Evolutionary conservation across 2,329 filamentous ascomycete species (phyloP), one percentile per base, ranked within the genome.

Genomic region (Epichloe typhina): DNA sequence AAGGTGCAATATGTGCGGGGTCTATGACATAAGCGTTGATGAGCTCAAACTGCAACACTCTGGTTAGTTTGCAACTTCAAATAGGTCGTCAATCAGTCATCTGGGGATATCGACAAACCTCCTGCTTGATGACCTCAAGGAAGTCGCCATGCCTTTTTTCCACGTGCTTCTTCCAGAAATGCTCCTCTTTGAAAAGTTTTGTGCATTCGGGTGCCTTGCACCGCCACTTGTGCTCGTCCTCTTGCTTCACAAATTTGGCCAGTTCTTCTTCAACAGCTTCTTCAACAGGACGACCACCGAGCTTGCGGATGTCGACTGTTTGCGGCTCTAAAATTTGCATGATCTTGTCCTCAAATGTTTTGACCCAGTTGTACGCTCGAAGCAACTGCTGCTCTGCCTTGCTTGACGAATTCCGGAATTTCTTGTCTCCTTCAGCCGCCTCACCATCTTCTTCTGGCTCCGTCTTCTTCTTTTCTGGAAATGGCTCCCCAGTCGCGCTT

Each of bases 81-180:
- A 98, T 93, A 12, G 17, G 39, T 11, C 39, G 39, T 11, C 12
- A 41, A 41, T 17, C 11, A 17, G 19, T 23, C 17, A 13, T 42
- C 3, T 6, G 26, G 19, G 40, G 19, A 35, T 46, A 95, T 95
- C 33, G 12, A 47, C 43, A 19, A 74, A 95, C 90, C 72, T 96
- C 91, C 63, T 84, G 82, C 65, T 84, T 85, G 56, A 96, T 72
- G 49, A 73, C 78, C 36, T 90, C 84, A 43, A 86, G 77, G 86
- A 90, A 98, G 50, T 97, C 91, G 0, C 79, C 66, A 65, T 98
- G 93, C 52, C 94, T 83, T 72, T 98, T 98, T 69, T 97, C 91
- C 15, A 97, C 84, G 61, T 98, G 93, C 73, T 98, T 98, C 62
- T 83, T 84, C 91, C 94, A 98, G 66, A 98, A 98, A 59, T 91